Evolutionary conservation across 352 stramenopile genomes (phyloP), one percentile per base, ranked within the genome.

Genomic region (Phytophthora cactorum): DNA sequence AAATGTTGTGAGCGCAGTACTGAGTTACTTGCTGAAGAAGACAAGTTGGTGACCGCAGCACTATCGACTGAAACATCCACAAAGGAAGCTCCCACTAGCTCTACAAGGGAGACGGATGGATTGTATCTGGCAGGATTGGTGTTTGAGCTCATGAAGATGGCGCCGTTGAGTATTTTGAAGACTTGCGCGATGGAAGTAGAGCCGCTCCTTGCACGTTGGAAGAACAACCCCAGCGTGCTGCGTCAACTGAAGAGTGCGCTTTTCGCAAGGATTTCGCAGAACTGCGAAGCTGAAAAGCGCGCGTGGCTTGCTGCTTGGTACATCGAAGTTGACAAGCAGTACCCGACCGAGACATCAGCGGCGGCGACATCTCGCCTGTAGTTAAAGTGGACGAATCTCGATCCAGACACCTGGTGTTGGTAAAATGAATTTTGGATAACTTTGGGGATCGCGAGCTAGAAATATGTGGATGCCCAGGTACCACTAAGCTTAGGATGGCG

Each of bases 111-210:
- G 31, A 73, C 63, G 9, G 60, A 79, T 46, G 78, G 73, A 7
- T n/a, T 90, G 11, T 86, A 88, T 46, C 58, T 91, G 5, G 70
- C 76, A 2, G 77, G 77, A 1, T 54, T 91, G 49, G 65, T 89
- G 34, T 77, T 86, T 57, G 82, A 91, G 29, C 61, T 88, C n/a
- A 66, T 84, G 56, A 91, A 91, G 58, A 86, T 91, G 66, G 60
- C 68, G 4, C 82, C 80, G 5, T 53, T 89, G n/a, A 64, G 72
- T n/a, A 51, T 87, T 15, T 54, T 89, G 10, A 53, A 71, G 22
- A 53, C 45, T 10, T 52, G 63, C 1, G 74, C 82, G 11, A 79
- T 78, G 53, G 82, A 89, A 47, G 50, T 73, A 5, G 82, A 91
- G 38, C 53, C 50, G 3, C 63, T 90, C 2, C 56, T 88, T 17